These are phyloP conservation scores for Linnemannia elongata DNA, from an alignment of 192 early-diverging fungal genomes.

Conservation along the genomic window DNA sequence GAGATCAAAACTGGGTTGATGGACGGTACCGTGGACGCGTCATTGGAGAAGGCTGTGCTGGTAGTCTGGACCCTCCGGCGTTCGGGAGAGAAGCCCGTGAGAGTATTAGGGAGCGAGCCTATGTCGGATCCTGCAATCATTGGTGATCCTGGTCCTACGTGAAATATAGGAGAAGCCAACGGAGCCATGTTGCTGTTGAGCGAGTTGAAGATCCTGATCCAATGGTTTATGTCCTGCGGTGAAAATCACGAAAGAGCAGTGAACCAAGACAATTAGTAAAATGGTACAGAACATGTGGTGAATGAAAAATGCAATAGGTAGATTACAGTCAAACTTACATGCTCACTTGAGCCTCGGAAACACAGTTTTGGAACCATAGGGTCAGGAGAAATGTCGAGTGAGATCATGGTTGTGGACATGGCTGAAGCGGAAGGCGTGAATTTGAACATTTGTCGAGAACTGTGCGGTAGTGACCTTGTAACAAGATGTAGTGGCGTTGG, in stretches of 20 bases:
- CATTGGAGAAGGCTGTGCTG: neutral
- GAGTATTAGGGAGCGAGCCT: neutral
- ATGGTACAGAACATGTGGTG: neutral
- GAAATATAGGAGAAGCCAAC: constrained; percentile 4
- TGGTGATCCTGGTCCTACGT: constrained; percentile 11
- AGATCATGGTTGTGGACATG: constrained; percentile 33
- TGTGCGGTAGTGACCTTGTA: constrained; percentile 12
- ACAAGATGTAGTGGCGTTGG: constrained; percentile 20
- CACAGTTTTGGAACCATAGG: constrained; percentile 31
- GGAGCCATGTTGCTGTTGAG: constrained; percentile 22
- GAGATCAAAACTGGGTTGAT: constrained; percentile 44
- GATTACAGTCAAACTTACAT: constrained; percentile 18
- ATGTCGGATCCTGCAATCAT: constrained; percentile 9
- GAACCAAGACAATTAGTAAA: neutral
- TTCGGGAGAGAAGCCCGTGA: constrained; percentile 23
- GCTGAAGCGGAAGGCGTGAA: constrained; percentile 4
- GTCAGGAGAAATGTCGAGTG: constrained; percentile 21
- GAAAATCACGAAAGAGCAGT: neutral
- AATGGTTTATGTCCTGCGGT: constrained; percentile 40
- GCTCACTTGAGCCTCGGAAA: constrained; percentile 43
- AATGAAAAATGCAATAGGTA: too few species aligned
- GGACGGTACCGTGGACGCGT: constrained; percentile 13
- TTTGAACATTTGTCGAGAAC: constrained; percentile 22
- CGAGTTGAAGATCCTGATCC: constrained; percentile 47
- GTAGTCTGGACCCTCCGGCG: constrained; percentile 34